Base-by-base conservation (phyloP, 2,329 filamentous ascomycete genomes). In the Curvularia eragrostidis region DNA sequence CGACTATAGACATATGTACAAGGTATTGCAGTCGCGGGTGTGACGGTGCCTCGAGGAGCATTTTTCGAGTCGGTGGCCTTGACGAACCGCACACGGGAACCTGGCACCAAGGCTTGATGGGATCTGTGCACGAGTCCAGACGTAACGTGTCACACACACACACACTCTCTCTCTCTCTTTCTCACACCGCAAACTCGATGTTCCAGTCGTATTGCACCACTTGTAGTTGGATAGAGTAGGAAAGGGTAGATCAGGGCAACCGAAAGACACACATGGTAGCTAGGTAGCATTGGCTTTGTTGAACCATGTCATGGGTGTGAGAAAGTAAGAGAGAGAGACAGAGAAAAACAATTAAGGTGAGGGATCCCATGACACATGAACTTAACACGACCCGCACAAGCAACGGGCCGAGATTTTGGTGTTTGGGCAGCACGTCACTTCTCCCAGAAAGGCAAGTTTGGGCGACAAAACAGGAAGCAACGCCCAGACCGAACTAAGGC, bases 401-500 rank as follows among this genome's bases (percentile, higher is more conserved):
- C 49, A 26, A 47, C 8, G 38, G 12, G 34, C 28, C 23, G 26
- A 15, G 36, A 9, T 46, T 43, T 41, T 50, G 49, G 46, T 53
- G 52, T 48, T 52, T 13, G 51, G 41, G 57, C 58, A 59, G 61
- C 54, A 52, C 60, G 44, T 32, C 59, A 58, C 32, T 55, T 48
- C 58, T 54, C 62, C 59, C 52, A 57, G 58, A 60, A 54, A 55
- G 63, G 64, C 62, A 66, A 62, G 52, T 53, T 56, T 46, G 43
- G 18, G 46, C 32, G 54, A 56, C 50, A 47, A 59, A 64, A 61
- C 52, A 54, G 62, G 63, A 54, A 62, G 58, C 61, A 59, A 64
- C 54, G 63, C 63, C 63, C 59, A 66, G 63, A 50, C 56, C 46
- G 7, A 52, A 56, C 59, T 62, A 62, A 62, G 47, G 28, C 59